These are phyloP conservation scores for Syncephalastrum racemosum DNA, from an alignment of 371 early-diverging fungal species.

Conservation along the genomic window DNA sequence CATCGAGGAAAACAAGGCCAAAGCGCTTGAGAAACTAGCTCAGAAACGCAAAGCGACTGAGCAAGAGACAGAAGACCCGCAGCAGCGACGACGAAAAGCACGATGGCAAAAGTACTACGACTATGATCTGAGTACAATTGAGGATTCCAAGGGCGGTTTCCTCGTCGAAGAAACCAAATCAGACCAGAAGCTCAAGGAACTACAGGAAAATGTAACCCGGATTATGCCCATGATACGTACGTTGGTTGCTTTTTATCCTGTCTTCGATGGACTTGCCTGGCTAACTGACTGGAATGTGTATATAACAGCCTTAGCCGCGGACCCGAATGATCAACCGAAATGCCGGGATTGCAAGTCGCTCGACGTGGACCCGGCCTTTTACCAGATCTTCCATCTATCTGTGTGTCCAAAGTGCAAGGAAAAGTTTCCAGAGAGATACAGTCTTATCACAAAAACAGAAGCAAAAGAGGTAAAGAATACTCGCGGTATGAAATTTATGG, in stretches of 20 bases:
- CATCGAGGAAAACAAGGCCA: conserved; percentile 17
- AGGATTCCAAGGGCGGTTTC: conserved; percentile 49
- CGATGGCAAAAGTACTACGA: conserved; percentile 30
- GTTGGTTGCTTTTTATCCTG: conserved; percentile 6
- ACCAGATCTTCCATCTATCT: conserved; percentile 64
- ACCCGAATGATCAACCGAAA: conserved; percentile 61
- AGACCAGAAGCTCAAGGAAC: conserved; percentile 23
- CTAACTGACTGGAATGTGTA: conserved; percentile 8
- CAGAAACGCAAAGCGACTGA: conserved; percentile 5
- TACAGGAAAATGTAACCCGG: conserved; percentile 20
- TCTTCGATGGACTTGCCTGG: conserved; percentile 4
- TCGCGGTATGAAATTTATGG: background rate
- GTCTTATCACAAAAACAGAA: conserved; percentile 94
- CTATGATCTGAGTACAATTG: conserved; percentile 34
- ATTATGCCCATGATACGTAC: conserved; percentile 56
- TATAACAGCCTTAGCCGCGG: conserved; percentile 49
- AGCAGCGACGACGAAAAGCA: conserved; percentile 5
- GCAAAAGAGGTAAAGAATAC: conserved; percentile 59
- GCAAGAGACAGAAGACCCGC: background rate
- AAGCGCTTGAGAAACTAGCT: conserved; percentile 19
- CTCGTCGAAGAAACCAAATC: conserved; percentile 57
- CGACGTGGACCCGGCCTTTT: conserved; percentile 74
- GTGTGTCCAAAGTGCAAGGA: conserved; percentile 82
- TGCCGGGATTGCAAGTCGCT: conserved; percentile 81
- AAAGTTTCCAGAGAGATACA: conserved; percentile 78